A percentile compares a stretch with the other conserved stretches of the same genome.
These are phyloP conservation scores for Diaporthe aspalathi DNA, from an alignment of 2,329 filamentous ascomycete species.

Conservation along the genomic window DNA sequence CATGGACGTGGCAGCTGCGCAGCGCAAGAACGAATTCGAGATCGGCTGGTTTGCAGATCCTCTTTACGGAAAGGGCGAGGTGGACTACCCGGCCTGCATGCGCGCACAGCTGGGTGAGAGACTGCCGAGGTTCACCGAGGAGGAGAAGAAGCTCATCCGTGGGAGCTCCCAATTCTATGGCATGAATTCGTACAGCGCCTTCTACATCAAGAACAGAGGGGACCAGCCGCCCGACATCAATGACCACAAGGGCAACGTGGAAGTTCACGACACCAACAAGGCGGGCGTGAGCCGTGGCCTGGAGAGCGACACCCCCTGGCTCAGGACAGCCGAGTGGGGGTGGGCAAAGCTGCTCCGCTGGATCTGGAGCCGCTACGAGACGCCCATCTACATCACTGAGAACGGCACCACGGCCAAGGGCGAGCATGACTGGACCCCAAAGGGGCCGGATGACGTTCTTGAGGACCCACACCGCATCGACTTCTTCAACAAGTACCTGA, in stretches of 20 bases:
- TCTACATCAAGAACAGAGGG: conserved; percentile 50
- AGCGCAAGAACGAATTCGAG: conserved; percentile 55
- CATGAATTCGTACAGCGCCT: conserved; percentile 57
- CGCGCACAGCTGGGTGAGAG: conserved; percentile 52
- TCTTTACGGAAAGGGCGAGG: conserved; percentile 51
- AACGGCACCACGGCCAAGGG: conserved; percentile 56
- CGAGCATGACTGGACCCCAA: conserved; percentile 50
- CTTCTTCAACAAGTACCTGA: conserved; percentile 53
- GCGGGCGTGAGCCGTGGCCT: conserved; percentile 48
- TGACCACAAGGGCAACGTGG: conserved; percentile 55
- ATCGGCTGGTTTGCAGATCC: conserved; percentile 57
- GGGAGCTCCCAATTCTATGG: conserved; percentile 55
- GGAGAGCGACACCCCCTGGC: conserved; percentile 54
- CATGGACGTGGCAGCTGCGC: conserved; percentile 51
- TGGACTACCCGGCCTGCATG: conserved; percentile 55
- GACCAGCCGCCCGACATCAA: conserved; percentile 50
- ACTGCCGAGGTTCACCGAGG: conserved; percentile 52
- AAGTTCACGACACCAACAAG: conserved; percentile 51
- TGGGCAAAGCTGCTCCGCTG: conserved; percentile 53
- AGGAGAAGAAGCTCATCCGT: conserved; percentile 52
- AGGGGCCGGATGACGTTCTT: conserved; percentile 47
- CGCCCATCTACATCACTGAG: conserved; percentile 57
- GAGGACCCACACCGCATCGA: conserved; percentile 53
- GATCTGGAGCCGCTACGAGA: conserved; percentile 54
- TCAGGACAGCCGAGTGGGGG: conserved; percentile 53